These are phyloP conservation scores for Rhizophora mangle DNA, from an alignment of 345 rosid species.

Conservation along the genomic window DNA sequence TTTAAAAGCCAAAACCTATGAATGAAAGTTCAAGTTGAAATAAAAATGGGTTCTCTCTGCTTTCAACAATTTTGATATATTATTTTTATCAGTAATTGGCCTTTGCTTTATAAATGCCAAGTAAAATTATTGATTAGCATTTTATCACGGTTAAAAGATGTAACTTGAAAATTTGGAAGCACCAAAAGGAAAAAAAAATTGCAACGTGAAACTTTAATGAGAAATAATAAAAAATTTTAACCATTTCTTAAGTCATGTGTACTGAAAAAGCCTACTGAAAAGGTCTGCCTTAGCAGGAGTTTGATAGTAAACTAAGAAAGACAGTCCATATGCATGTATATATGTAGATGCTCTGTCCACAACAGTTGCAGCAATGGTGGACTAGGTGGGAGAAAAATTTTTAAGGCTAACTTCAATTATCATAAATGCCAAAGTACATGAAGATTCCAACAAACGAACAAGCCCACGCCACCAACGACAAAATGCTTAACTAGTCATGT, in stretches of 20 bases:
- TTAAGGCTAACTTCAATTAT: slow-evolving; percentile 8
- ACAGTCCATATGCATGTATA: too few species aligned
- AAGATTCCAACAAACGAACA: slow-evolving; percentile 28
- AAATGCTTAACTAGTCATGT: slow-evolving; percentile 30
- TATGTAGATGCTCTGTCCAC: slow-evolving; percentile 1
- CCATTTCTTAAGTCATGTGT: too few species aligned
- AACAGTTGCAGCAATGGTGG: neutral
- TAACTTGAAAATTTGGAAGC: neutral
- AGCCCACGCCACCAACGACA: slow-evolving; percentile 15
- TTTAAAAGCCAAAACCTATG: too few species aligned
- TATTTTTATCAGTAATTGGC: too few species aligned
- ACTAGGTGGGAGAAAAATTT: neutral
- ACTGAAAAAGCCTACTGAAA: too few species aligned
- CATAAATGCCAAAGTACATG: slow-evolving; percentile 23
- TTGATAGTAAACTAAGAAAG: too few species aligned
- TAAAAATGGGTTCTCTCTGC: too few species aligned
- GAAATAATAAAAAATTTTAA: neutral
- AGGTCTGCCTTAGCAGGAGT: too few species aligned
- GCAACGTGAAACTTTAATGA: neutral
- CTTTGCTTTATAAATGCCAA: too few species aligned
- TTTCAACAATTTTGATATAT: too few species aligned
- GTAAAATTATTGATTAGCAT: neutral
- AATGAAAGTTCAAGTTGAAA: too few species aligned
- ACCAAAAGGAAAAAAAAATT: too few species aligned
- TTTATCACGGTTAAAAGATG: neutral